Percentiles rank a stretch among this genome's conserved stretches.
Evolutionary conservation across 176 grass and related monocot species (phyloP).

Genomic region (Pharus latifolius): DNA sequence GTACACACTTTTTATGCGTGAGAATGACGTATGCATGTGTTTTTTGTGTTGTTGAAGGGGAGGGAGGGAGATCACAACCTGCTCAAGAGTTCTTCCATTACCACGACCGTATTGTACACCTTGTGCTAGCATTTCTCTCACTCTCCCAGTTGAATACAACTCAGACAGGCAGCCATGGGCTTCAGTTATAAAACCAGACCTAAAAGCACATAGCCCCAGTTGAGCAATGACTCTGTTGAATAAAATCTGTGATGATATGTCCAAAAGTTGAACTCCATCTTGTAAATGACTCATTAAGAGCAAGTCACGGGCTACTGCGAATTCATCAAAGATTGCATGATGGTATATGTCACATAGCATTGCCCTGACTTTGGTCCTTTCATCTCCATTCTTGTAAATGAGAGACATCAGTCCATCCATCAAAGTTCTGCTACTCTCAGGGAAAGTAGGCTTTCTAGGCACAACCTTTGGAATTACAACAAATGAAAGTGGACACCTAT

Average conservation of each 20-base stretch:
- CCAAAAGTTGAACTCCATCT: conserved; percentile 91
- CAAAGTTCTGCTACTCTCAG: conserved; percentile 63
- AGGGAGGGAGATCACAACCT: conserved; percentile 29
- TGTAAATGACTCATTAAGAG: conserved; percentile 96
- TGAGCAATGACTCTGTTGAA: conserved; percentile 93
- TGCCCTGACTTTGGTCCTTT: conserved; percentile 88
- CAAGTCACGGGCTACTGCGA: conserved; percentile 72
- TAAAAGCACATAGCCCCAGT: conserved; percentile 79
- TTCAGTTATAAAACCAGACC: conserved; percentile 76
- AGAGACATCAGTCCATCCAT: conserved; percentile 82
- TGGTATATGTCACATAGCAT: conserved; percentile 99
- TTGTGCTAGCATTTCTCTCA: conserved; percentile 90
- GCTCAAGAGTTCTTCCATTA: conserved; percentile 93
- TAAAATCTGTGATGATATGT: conserved; percentile 90
- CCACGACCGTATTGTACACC: conserved; percentile 82
- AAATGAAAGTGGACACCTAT: conserved; percentile 47
- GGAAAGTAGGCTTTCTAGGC: conserved; percentile 77
- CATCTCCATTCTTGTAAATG: conserved; percentile 90
- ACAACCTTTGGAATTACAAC: conserved; percentile 78
- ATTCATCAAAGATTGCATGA: conserved; percentile 88
- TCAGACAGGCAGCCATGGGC: conserved; percentile 84
- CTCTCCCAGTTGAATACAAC: conserved; percentile 70
- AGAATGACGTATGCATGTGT: background rate
- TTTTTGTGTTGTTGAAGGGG: too few relatives aligned
- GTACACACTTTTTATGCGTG: background rate